These are phyloP conservation scores for Dictyostelium firmibasis DNA, from an alignment of 78 protist genomes.

Conservation along the genomic window DNA sequence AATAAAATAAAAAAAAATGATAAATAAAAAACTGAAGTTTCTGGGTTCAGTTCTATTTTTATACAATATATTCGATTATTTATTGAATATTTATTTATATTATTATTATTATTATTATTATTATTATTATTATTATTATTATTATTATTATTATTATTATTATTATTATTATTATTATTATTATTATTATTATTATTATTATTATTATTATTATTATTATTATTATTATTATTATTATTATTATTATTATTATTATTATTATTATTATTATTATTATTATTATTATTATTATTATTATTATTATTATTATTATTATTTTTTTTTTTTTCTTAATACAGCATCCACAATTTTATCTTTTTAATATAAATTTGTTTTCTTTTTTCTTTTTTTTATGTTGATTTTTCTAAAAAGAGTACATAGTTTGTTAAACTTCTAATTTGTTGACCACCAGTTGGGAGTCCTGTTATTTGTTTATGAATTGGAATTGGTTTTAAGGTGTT, in stretches of 20 bases:
- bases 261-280: no score
- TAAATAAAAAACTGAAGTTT: neutral
- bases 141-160: no score
- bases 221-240: no score
- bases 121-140: no score
- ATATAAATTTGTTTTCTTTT: neutral
- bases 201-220: no score
- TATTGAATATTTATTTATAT: no score
- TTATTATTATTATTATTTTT: neutral
- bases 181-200: no score
- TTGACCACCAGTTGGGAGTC: neutral
- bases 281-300: no score
- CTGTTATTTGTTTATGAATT: neutral
- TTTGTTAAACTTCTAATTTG: conserved; percentile 8
- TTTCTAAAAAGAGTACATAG: conserved; percentile 53
- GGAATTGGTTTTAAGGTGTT: conserved; percentile 39
- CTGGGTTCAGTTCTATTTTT: no score
- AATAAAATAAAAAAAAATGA: neutral
- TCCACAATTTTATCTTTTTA: neutral
- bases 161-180: no score
- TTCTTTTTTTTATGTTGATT: neutral
- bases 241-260: no score
- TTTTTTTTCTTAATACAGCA: neutral
- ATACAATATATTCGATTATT: neutral
- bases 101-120: no score